Percentiles rank a stretch among this genome's conserved stretches.
Conservation (phyloP, 1,284 basidiomycete genomes). For the Heterobasidion parviporum region DNA sequence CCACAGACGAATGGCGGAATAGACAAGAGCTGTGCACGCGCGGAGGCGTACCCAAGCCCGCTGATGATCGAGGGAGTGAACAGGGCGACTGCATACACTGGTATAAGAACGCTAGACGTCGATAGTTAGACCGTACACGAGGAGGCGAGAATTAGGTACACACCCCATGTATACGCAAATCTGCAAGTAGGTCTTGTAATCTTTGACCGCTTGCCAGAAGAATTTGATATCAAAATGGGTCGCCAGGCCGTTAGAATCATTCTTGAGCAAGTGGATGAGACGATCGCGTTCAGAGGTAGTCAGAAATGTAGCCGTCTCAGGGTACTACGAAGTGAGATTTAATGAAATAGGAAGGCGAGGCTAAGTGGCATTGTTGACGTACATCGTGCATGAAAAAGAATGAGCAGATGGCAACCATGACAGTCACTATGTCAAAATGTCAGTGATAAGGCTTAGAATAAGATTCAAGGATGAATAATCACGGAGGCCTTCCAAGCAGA, state of each 20-base stretch:
- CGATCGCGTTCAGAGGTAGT: constrained; percentile 24
- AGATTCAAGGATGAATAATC: background rate
- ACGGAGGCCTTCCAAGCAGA: constrained; percentile 23
- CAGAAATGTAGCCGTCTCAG: constrained; percentile 34
- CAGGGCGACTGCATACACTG: constrained; percentile 50
- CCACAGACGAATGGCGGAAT: constrained; percentile 41
- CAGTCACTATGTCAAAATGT: constrained; percentile 17
- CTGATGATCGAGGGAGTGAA: constrained; percentile 52
- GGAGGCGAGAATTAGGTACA: constrained; percentile 1
- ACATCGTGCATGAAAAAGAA: constrained; percentile 40
- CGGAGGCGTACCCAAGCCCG: constrained; percentile 45
- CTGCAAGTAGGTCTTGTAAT: constrained; percentile 38
- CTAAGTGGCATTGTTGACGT: constrained; percentile 3
- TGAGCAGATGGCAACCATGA: constrained; percentile 26
- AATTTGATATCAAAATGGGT: constrained; percentile 27
- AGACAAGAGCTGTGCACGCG: constrained; percentile 49
- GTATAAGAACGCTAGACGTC: constrained; percentile 31
- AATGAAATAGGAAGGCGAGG: background rate
- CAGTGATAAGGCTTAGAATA: background rate
- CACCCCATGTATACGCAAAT: constrained; percentile 36
- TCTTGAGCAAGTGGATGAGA: constrained; percentile 20
- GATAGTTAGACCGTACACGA: background rate
- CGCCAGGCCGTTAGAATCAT: constrained; percentile 21
- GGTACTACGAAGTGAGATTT: constrained; percentile 18
- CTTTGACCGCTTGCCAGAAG: constrained; percentile 31